A percentile compares a stretch with the other conserved stretches of the same genome.
These are phyloP conservation scores for Saccharomyces hybrid DNA, from an alignment of 1,139 yeast species.

Conservation along the genomic window DNA sequence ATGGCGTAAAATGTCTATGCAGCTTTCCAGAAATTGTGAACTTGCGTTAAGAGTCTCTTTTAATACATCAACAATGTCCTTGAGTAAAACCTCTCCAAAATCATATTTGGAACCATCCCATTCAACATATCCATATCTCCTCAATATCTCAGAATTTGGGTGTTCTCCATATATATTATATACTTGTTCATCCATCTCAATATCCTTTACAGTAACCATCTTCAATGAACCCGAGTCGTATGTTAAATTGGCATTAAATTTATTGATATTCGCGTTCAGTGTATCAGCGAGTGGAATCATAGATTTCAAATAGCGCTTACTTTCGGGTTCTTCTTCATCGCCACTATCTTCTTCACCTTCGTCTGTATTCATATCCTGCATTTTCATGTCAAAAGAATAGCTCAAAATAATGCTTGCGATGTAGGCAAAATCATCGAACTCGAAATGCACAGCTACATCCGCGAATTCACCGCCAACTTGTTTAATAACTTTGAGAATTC, in stretches of 20 bases:
- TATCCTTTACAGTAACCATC: conserved; percentile 63
- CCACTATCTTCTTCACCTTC: conserved; percentile 31
- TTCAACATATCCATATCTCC: conserved; percentile 91
- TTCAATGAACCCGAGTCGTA: conserved; percentile 44
- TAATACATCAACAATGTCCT: conserved; percentile 32
- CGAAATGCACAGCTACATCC: conserved; percentile 7
- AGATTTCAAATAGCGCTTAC: conserved; percentile 55
- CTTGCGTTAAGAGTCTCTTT: conserved; percentile 13
- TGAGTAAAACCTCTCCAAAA: conserved; percentile 64
- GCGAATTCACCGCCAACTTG: conserved; percentile 7
- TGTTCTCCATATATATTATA: conserved; percentile 86
- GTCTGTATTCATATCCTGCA: conserved; percentile 25
- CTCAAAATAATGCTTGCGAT: conserved; percentile 67
- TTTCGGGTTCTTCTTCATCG: conserved; percentile 32
- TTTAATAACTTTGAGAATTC: conserved; percentile 13
- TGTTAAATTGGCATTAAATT: conserved; percentile 67
- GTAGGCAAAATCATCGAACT: conserved; percentile 54
- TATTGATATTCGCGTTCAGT: conserved; percentile 72
- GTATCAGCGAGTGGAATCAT: conserved; percentile 93
- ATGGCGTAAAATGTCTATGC: conserved; percentile 25
- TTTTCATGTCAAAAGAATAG: conserved; percentile 58
- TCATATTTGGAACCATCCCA: conserved; percentile 65
- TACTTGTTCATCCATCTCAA: conserved; percentile 61
- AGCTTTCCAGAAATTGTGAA: conserved; percentile 29
- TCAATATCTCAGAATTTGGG: conserved; percentile 78